A percentile compares a stretch with the other conserved stretches of the same genome.
These are phyloP conservation scores for Chlorokybus atmophyticus DNA, from an alignment of 139 green algal genomes.

Conservation along the genomic window DNA sequence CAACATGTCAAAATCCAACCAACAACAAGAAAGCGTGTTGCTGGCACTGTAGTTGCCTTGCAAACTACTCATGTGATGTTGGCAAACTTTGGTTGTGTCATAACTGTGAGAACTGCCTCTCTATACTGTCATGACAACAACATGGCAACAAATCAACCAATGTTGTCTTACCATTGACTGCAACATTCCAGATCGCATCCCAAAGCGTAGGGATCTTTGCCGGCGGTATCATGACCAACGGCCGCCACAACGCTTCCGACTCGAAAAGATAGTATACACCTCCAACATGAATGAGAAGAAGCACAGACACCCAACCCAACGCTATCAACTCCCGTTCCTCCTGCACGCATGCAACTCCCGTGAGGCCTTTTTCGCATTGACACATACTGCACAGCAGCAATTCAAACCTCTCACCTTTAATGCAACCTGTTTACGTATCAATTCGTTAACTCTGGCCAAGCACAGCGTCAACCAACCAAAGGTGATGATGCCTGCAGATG, in stretches of 20 bases:
- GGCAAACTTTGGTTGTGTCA: not conserved
- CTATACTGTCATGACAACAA: not conserved
- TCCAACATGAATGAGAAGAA: not conserved
- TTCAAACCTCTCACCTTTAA: too few relatives aligned
- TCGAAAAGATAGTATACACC: slow-evolving; percentile 11
- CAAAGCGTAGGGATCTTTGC: slow-evolving; percentile 11
- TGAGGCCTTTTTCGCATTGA: too few relatives aligned
- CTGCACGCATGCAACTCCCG: too few relatives aligned
- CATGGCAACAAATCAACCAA: slow-evolving; percentile 4
- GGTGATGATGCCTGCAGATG: too few relatives aligned
- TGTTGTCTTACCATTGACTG: slow-evolving; percentile 14
- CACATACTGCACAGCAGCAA: too few relatives aligned
- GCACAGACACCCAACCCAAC: too few relatives aligned
- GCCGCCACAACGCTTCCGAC: slow-evolving; percentile 12
- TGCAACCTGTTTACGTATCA: too few relatives aligned
- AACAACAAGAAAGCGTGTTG: slow-evolving; percentile 5
- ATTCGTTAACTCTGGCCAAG: too few relatives aligned
- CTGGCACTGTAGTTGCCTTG: not conserved
- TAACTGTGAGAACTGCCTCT: not conserved
- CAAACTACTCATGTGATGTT: not conserved
- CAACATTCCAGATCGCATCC: slow-evolving; percentile 16
- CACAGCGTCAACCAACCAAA: too few relatives aligned
- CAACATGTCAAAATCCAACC: too few relatives aligned
- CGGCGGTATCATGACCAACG: slow-evolving; percentile 6
- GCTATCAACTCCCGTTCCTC: too few relatives aligned